These are phyloP conservation scores for Solanum okadae DNA, from an alignment of 257 asterid species.

Conservation along the genomic window DNA sequence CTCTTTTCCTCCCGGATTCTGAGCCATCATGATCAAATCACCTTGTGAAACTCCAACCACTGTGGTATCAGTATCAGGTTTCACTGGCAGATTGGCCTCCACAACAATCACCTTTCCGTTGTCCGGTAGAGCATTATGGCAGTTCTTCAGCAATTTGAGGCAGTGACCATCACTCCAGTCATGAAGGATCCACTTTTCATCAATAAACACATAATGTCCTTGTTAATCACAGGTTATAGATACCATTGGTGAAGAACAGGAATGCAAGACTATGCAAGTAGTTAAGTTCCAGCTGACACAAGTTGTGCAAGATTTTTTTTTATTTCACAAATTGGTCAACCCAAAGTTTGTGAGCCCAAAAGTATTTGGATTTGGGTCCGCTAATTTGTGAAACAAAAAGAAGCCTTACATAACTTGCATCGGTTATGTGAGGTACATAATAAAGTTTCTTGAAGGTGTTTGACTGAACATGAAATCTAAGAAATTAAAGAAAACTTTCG, in stretches of 20 bases:
- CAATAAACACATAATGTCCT: not conserved
- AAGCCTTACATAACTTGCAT: not conserved
- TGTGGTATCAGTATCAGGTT: constrained; percentile 10
- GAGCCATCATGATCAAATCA: constrained; percentile 29
- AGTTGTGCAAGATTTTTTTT: not conserved
- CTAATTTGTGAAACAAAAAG: not conserved
- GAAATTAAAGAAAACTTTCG: not conserved
- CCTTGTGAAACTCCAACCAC: constrained; percentile 4
- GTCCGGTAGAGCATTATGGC: constrained; percentile 21
- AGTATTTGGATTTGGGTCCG: not conserved
- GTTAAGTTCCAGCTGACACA: not conserved
- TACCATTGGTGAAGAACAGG: not conserved
- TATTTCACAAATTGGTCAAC: not conserved
- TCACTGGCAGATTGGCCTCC: constrained; percentile 12
- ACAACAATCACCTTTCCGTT: constrained; percentile 28
- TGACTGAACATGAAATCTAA: not conserved
- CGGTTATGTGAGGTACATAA: not conserved
- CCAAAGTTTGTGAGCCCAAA: not conserved
- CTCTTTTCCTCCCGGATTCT: constrained; percentile 35
- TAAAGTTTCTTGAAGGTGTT: not conserved
- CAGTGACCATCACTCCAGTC: constrained; percentile 38
- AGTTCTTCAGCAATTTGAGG: constrained; percentile 22
- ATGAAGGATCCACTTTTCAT: constrained; percentile 35
- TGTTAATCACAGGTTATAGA: not conserved
- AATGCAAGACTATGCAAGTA: not conserved